phyloP scores from a whole-genome alignment of 164 flowering plant species.

The Protea cynaroides region DNA sequence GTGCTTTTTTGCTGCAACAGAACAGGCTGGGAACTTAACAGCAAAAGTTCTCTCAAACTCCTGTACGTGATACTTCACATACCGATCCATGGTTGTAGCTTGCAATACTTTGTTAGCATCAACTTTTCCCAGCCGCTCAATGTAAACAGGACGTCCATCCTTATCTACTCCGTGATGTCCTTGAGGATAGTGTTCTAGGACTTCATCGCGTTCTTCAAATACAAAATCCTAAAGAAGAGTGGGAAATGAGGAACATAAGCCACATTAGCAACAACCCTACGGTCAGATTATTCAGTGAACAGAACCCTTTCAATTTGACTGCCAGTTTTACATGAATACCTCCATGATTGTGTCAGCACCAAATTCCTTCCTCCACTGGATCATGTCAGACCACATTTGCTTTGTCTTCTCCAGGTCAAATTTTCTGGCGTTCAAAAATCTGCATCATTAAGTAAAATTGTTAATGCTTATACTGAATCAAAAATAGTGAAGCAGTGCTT shows the following conservation, averaged over 20 bases:
- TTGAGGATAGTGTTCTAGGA: slow-evolving; percentile 75
- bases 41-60: slow-evolving; percentile 87
- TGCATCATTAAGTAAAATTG: slow-evolving; percentile 19
- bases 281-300: not conserved
- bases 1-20: slow-evolving; percentile 75
- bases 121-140: slow-evolving; percentile 73
- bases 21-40: slow-evolving; percentile 82
- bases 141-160: slow-evolving; percentile 87
- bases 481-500: not conserved
- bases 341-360: slow-evolving; percentile 72
- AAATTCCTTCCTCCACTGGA: slow-evolving; percentile 86
- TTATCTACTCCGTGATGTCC: slow-evolving; percentile 96
- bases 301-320: not conserved
- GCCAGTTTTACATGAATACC: slow-evolving; percentile 33
- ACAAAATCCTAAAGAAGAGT: slow-evolving; percentile 59
- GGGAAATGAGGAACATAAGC: not conserved
- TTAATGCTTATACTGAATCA: not conserved
- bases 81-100: slow-evolving; percentile 82
- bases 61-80: slow-evolving; percentile 73
- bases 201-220: slow-evolving; percentile 69
- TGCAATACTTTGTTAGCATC: slow-evolving; percentile 79
- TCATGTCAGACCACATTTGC: slow-evolving; percentile 95
- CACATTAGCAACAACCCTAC: not conserved
- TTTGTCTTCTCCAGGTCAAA: slow-evolving; percentile 82
- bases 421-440: slow-evolving; percentile 87